Evolutionary conservation across 192 early-diverging fungal genomes (phyloP).

Genomic region (Coemansia sp.): DNA sequence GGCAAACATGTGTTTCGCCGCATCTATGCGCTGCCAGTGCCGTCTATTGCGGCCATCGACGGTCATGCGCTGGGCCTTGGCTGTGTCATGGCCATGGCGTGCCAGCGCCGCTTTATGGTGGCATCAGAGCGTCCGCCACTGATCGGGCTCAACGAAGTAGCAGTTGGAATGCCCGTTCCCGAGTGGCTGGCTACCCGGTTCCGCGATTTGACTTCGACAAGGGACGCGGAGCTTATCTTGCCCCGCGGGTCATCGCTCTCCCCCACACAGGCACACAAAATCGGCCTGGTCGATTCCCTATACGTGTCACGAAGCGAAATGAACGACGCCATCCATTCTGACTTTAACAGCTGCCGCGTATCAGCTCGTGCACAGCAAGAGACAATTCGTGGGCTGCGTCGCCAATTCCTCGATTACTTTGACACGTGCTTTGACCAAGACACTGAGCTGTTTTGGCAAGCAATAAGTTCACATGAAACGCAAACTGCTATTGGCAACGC

Average conservation of each 20-base stretch:
- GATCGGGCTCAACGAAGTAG: slow-evolving; percentile 46
- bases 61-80: slow-evolving; percentile 9
- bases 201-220: slow-evolving; percentile 25
- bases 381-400: background rate
- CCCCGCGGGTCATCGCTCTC: slow-evolving; percentile 17
- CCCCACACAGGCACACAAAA: background rate
- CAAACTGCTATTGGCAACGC: slow-evolving; percentile 7
- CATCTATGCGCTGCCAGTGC: slow-evolving; percentile 32
- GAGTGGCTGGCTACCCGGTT: slow-evolving; percentile 43
- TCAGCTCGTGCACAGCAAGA: background rate
- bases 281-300: background rate
- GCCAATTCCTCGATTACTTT: slow-evolving; percentile 3
- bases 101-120: slow-evolving; percentile 38
- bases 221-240: slow-evolving; percentile 31
- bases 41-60: slow-evolving; percentile 37
- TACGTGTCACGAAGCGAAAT: background rate
- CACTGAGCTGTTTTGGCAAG: background rate
- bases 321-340: background rate
- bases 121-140: background rate
- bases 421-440: slow-evolving; percentile 1
- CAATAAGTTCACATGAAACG: background rate
- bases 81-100: slow-evolving; percentile 30
- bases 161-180: slow-evolving; percentile 39
- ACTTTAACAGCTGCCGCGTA: background rate
- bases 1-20: slow-evolving; percentile 30